phyloP scores from a whole-genome alignment of 2,329 filamentous ascomycete genomes.

The Diplodia seriata region DNA sequence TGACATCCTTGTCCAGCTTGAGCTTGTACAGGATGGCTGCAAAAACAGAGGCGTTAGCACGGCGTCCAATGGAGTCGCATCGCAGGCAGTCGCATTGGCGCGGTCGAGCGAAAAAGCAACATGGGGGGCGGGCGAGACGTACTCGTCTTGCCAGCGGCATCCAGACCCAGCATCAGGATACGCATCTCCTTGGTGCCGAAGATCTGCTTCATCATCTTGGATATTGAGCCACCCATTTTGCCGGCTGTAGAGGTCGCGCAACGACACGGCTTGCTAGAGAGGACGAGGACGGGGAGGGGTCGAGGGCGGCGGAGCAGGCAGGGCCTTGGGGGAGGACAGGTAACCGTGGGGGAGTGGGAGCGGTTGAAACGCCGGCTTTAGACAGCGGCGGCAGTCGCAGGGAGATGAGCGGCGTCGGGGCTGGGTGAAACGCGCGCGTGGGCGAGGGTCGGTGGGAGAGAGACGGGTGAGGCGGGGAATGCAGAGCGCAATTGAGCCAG shows the following conservation, averaged over 20 bases:
- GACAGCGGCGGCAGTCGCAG: conserved; percentile 23
- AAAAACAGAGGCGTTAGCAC: conserved; percentile 13
- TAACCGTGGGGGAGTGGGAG: conserved; percentile 25
- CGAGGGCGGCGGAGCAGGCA: conserved; percentile 7
- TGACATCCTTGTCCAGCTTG: conserved; percentile 99
- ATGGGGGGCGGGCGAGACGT: conserved; percentile 39
- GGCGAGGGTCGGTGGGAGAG: conserved; percentile 2
- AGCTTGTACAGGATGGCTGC: conserved; percentile 96
- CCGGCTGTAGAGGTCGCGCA: conserved; percentile 43
- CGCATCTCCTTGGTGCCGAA: conserved; percentile 99
- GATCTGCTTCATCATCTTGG: conserved; percentile 98
- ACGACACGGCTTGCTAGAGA: conserved; percentile 11
- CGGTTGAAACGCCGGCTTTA: conserved; percentile 31
- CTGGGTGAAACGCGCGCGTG: conserved; percentile 27
- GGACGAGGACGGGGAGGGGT: conserved; percentile 6
- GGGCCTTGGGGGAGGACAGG: conserved; percentile 7
- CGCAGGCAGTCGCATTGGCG: conserved; percentile 8
- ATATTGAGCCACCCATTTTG: conserved; percentile 87
- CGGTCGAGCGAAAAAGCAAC: conserved; percentile 19
- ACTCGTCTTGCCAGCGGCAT: conserved; percentile 97
- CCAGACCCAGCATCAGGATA: conserved; percentile 94
- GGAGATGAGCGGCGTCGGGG: conserved; percentile 26
- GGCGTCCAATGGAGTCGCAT: conserved; percentile 13
- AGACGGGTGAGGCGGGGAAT: background rate
- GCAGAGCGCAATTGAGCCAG: conserved; percentile 17